These are phyloP conservation scores for Alternaria infectoria DNA, from an alignment of 2,329 filamentous ascomycete genomes.

Conservation along the genomic window DNA sequence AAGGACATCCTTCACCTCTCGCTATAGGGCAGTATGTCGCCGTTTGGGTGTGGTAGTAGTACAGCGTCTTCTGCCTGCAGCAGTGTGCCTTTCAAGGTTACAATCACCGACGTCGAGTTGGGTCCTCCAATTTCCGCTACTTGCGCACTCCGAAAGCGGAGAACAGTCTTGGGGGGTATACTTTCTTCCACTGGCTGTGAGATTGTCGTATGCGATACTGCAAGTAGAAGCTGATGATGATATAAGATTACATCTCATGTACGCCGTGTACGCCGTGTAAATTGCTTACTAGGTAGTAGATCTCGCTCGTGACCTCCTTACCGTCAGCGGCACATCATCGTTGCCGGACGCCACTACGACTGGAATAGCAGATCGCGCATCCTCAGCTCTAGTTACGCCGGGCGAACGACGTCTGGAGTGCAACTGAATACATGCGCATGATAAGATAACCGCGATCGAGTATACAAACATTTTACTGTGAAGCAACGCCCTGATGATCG, in stretches of 20 bases:
- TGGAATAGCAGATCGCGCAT: constrained; percentile 6
- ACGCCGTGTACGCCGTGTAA: background rate
- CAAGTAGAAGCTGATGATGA: background rate
- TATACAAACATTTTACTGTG: background rate
- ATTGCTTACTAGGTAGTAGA: background rate
- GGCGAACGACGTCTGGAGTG: background rate
- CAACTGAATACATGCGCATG: background rate
- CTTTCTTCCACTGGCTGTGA: background rate
- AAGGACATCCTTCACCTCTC: background rate
- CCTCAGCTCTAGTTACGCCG: background rate
- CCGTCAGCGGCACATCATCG: background rate
- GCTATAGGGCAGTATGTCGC: background rate
- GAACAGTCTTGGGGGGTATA: background rate
- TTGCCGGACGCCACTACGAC: background rate
- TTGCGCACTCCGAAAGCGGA: background rate
- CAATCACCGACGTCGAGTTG: background rate
- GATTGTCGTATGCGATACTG: background rate
- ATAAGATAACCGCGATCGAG: constrained; percentile 11
- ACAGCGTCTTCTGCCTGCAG: background rate
- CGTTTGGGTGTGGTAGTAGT: background rate
- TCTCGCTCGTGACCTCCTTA: background rate
- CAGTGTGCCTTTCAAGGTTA: background rate
- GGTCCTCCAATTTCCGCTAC: background rate
- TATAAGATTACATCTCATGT: background rate
- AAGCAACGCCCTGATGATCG: background rate